A percentile compares a stretch with the other conserved stretches of the same genome.
Conservation (phyloP, 2,329 filamentous ascomycete species). For the Emericellopsis atlantica region DNA sequence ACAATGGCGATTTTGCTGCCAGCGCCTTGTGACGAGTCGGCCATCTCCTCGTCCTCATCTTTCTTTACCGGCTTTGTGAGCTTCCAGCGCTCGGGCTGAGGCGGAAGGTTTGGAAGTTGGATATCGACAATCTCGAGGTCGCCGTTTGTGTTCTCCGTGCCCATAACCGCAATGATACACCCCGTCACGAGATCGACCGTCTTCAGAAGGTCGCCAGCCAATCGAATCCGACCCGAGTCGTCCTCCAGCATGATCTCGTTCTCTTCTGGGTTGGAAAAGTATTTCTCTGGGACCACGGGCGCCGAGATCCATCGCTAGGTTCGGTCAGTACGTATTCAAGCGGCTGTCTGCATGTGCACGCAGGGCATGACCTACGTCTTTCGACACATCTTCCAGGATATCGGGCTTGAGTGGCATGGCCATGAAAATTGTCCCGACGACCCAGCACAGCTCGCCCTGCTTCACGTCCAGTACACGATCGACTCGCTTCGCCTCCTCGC, state of each 20-base stretch:
- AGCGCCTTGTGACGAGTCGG: constrained; percentile 20
- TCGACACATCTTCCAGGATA: constrained; percentile 87
- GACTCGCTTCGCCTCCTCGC: constrained; percentile 61
- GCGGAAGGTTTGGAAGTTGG: constrained; percentile 74
- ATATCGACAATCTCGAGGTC: constrained; percentile 89
- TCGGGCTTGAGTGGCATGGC: constrained; percentile 94
- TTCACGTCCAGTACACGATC: constrained; percentile 89
- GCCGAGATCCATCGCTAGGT: constrained; percentile 75
- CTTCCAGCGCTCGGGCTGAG: constrained; percentile 67
- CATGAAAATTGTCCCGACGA: constrained; percentile 91
- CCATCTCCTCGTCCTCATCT: constrained; percentile 45
- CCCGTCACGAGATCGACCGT: constrained; percentile 74
- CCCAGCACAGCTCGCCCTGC: constrained; percentile 92
- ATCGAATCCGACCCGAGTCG: constrained; percentile 75
- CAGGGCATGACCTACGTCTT: constrained; percentile 52
- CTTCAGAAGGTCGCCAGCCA: constrained; percentile 60
- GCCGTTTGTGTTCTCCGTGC: constrained; percentile 83
- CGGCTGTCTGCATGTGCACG: background rate
- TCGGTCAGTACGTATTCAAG: background rate
- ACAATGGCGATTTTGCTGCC: constrained; percentile 64
- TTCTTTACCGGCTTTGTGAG: constrained; percentile 35
- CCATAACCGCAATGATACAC: constrained; percentile 86
- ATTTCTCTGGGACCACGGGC: constrained; percentile 65
- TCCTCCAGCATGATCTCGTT: constrained; percentile 81
- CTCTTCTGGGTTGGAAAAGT: constrained; percentile 50